phyloP scores from a whole-genome alignment of 192 early-diverging fungal genomes.

The Pecoramyces ruminantium region DNA sequence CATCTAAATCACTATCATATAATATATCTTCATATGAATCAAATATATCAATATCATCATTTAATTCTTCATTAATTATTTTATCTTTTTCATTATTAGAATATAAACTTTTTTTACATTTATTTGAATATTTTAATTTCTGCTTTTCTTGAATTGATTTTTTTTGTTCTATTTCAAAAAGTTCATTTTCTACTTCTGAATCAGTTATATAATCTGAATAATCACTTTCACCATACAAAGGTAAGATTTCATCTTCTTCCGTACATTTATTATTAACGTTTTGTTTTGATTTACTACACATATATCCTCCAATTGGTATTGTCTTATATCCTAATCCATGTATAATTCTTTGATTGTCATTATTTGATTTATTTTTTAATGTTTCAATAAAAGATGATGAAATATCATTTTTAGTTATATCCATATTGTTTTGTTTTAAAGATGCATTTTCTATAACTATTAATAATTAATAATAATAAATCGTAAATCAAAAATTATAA shows the following conservation, averaged over 20 bases:
- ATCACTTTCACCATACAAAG: constrained; percentile 22
- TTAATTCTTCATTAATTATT: neutral
- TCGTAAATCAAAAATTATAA: too few species aligned
- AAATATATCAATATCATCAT: neutral
- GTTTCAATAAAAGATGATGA: neutral
- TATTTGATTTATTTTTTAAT: neutral
- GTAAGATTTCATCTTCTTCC: constrained; percentile 11
- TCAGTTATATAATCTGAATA: neutral
- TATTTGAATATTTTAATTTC: neutral
- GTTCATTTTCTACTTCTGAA: neutral
- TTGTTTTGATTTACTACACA: neutral
- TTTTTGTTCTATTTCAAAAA: neutral
- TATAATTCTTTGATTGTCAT: neutral
- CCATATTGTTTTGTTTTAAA: neutral
- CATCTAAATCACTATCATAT: neutral
- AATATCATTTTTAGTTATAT: neutral
- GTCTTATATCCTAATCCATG: neutral
- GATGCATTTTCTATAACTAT: neutral
- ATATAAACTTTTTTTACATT: too few species aligned
- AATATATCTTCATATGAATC: neutral
- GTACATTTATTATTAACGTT: constrained; percentile 2
- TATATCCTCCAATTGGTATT: constrained; percentile 7
- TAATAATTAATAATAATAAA: too few species aligned
- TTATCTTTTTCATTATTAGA: too few species aligned
- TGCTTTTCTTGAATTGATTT: neutral